Evolutionary conservation across 2,329 filamentous ascomycete genomes (phyloP).

Genomic region (Dryadomyces quercivorus): DNA sequence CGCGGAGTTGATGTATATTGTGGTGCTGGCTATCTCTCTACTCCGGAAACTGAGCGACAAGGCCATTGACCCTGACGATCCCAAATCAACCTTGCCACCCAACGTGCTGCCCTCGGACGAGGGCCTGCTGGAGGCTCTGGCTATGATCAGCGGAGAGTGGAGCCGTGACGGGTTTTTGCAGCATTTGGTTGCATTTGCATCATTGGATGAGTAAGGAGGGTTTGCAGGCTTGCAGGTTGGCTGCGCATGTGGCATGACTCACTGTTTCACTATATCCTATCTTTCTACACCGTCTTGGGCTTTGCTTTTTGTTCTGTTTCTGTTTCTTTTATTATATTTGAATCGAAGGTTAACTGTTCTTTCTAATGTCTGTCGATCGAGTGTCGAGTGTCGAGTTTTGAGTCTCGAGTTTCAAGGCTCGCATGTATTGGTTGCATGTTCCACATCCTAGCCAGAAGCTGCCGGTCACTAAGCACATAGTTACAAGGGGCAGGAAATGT

Average conservation of each 20-base stretch:
- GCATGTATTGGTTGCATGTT: too few relatives aligned
- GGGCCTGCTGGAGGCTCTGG: conserved; percentile 52
- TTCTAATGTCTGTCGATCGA: background rate
- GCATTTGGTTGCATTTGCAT: conserved; percentile 54
- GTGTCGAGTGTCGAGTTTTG: too few relatives aligned
- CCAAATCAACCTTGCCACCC: conserved; percentile 39
- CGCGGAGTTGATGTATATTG: conserved; percentile 47
- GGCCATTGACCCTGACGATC: conserved; percentile 42
- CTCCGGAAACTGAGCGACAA: conserved; percentile 60
- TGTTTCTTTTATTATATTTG: background rate
- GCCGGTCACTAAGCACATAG: too few relatives aligned
- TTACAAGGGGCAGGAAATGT: too few relatives aligned
- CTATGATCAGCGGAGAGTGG: conserved; percentile 50
- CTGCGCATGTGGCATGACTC: background rate
- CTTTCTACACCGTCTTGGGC: too few relatives aligned
- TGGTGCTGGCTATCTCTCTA: conserved; percentile 54
- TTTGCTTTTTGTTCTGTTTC: background rate
- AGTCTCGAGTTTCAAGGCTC: too few relatives aligned
- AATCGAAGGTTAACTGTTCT: too few relatives aligned
- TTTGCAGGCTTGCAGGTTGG: background rate
- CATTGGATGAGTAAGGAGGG: conserved; percentile 25
- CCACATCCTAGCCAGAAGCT: too few relatives aligned
- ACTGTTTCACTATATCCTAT: too few relatives aligned
- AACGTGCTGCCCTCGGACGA: conserved; percentile 55
- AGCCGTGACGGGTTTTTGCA: conserved; percentile 54